Base-by-base conservation (phyloP, 225 moss, liverwort and hornwort genomes). In the Pseudisothecium myosuroides region DNA sequence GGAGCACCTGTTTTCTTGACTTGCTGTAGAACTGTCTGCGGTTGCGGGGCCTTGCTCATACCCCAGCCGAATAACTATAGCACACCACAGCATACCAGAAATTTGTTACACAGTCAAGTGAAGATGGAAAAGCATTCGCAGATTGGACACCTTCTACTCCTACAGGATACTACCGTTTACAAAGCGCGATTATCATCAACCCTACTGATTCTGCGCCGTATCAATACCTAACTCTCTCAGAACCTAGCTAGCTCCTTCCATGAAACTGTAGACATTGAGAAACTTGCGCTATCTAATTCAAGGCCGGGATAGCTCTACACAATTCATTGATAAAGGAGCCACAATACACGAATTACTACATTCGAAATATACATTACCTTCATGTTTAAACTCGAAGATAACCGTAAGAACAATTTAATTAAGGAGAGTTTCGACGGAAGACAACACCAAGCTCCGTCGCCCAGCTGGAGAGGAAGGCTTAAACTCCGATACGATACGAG, bases 51-150 rank as follows among this genome's bases (percentile, higher is more conserved):
- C 89, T 91, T 92, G 85, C 61, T 86, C 88, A 85, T 87, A 32
- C 88, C 89, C 93, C 90, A 88, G 63, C 90, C 89, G 85, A 93
- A 92, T 43, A 93, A 89, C 93, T 93, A 55, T 36, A 87, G 28
- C 55, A 81, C 39, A 81, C 65, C 88, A 88, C 60, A 84, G 47
- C 69, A 54, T 16, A 80, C 52, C 41, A 59, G 31, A n/a, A 56
- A 43, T 17, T 64, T 36, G 22, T 41, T 78, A 49, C 14, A 17
- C 47, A 34, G 14, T 61, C 64, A 69, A 72, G 65, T 56, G 83
- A 56, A 54, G 28, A 50, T 58, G 41, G 27, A 16, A 50, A 47
- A 15, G 31, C n/a, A 73, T 27, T 31, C 22, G 27, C 55, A 58
- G 50, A 80, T 61, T 45, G 22, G 75, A 41, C 71, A 63, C 58